Evolutionary conservation across 108 stramenopile species (phyloP).

Genomic region (Pseudonitzschia delicatissima): DNA sequence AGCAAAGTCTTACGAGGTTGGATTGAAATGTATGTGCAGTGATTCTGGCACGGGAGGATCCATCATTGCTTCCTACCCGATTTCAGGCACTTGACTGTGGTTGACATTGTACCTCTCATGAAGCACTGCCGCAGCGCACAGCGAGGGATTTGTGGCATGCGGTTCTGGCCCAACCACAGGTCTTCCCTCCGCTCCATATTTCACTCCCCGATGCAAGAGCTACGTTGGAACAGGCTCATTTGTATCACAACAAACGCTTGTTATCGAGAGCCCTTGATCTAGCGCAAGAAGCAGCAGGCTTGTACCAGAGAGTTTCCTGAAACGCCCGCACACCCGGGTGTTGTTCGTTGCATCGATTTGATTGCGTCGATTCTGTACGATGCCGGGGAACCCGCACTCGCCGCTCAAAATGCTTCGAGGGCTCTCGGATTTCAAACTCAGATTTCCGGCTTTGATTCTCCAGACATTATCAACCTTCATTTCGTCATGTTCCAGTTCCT

Average conservation of each 20-base stretch:
- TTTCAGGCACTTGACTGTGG: slow-evolving; percentile 78
- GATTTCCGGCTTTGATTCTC: slow-evolving; percentile 79
- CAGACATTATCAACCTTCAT: slow-evolving; percentile 56
- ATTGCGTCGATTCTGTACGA: slow-evolving; percentile 73
- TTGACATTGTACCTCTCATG: slow-evolving; percentile 87
- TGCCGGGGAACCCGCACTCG: slow-evolving; percentile 61
- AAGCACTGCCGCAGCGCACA: slow-evolving; percentile 81
- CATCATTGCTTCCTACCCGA: slow-evolving; percentile 60
- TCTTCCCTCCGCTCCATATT: slow-evolving; percentile 62
- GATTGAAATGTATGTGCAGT: slow-evolving; percentile 63
- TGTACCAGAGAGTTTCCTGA: slow-evolving; percentile 83
- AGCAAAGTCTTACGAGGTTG: slow-evolving; percentile 71
- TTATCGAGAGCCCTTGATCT: slow-evolving; percentile 69
- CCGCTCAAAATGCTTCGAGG: slow-evolving; percentile 59
- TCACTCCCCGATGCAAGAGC: slow-evolving; percentile 78
- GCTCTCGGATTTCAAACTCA: slow-evolving; percentile 77
- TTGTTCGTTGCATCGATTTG: slow-evolving; percentile 68
- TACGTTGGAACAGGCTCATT: slow-evolving; percentile 70
- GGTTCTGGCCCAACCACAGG: slow-evolving; percentile 39
- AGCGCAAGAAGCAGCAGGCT: slow-evolving; percentile 69
- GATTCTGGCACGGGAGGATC: slow-evolving; percentile 37
- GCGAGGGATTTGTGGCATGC: slow-evolving; percentile 69
- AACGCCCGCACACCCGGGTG: slow-evolving; percentile 65
- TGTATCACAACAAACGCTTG: slow-evolving; percentile 43
- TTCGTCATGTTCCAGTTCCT: slow-evolving; percentile 57